Conservation (phyloP, 2,329 filamentous ascomycete species). For the Emmonsia crescens region DNA sequence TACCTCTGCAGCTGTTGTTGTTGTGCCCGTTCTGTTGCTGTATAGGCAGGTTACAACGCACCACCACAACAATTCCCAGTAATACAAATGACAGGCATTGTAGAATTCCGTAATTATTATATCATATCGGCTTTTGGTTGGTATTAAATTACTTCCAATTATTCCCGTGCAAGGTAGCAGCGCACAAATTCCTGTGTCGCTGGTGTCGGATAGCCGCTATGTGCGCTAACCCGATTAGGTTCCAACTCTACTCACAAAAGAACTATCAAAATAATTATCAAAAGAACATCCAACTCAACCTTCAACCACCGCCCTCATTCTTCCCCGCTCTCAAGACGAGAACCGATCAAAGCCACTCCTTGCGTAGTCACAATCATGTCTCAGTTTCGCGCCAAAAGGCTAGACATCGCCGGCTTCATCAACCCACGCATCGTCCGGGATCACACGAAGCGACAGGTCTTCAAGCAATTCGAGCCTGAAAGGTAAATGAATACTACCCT, state of each 20-base stretch:
- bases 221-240: conserved; percentile 10
- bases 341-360: neutral
- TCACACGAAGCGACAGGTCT: conserved; percentile 92
- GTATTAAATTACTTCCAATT: neutral
- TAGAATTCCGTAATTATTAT: neutral
- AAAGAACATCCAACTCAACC: neutral
- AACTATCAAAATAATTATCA: neutral
- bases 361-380: conserved; percentile 46
- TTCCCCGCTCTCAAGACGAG: neutral
- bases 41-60: neutral
- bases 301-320: neutral
- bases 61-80: neutral
- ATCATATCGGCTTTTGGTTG: neutral
- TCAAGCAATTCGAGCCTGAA: conserved; percentile 74
- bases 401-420: conserved; percentile 78
- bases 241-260: neutral
- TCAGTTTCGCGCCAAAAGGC: conserved; percentile 80
- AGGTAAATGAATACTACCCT: conserved; percentile 44
- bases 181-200: neutral
- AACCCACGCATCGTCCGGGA: conserved; percentile 84
- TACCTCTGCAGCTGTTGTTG: neutral
- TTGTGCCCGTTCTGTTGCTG: neutral
- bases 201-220: neutral
- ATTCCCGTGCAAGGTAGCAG: neutral
- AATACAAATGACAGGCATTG: neutral